These are phyloP conservation scores for Cryptomeria japonica DNA, from an alignment of 75 land plant genomes.

Conservation along the genomic window DNA sequence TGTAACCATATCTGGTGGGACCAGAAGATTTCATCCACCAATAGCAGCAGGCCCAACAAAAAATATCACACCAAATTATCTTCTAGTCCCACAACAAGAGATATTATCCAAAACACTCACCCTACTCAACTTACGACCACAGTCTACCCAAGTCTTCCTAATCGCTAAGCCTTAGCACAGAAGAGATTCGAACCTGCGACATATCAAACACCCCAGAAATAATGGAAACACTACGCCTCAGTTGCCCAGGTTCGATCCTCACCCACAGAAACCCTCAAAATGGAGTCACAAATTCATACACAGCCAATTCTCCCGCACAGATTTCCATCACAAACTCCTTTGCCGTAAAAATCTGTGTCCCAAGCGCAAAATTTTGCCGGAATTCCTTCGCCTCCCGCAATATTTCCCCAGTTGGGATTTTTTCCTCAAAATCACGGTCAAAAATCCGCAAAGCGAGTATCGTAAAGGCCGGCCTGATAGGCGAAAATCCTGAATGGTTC, in stretches of 20 bases:
- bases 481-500: constrained; percentile 42
- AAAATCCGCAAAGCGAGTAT: background rate
- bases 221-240: background rate
- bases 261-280: background rate
- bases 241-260: background rate
- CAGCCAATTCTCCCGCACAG: background rate
- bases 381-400: background rate
- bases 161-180: background rate
- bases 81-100: background rate
- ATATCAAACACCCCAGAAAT: background rate
- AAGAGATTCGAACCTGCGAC: background rate
- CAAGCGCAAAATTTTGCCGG: background rate
- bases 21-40: background rate
- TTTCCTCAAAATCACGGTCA: background rate
- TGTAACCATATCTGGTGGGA: too few species aligned
- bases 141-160: background rate
- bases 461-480: constrained; percentile 13
- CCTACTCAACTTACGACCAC: background rate
- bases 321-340: background rate
- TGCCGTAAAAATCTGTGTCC: background rate
- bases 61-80: background rate
- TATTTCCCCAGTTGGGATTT: background rate
- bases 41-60: background rate
- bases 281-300: background rate
- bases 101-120: background rate